Evolutionary conservation across 2,329 filamentous ascomycete genomes (phyloP), one percentile per base, ranked within the genome.

Genomic region (Scedosporium minutisporum): DNA sequence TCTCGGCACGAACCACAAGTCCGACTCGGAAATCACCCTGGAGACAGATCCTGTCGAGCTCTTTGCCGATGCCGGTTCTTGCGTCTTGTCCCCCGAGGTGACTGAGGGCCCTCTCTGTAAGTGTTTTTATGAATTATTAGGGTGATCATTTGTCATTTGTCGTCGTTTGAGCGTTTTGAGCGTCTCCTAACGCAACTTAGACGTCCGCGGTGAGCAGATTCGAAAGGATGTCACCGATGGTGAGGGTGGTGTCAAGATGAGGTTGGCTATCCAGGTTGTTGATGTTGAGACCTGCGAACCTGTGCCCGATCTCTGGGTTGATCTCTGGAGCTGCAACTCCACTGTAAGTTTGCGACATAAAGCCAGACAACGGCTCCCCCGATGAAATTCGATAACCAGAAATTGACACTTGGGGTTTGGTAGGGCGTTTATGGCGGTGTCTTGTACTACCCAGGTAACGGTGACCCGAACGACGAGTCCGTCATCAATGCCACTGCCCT

Each of bases 61-160:
- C 7, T 79, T 79, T 64, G 69, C 73, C 2, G 71, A 72, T 23
- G 74, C 74, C 59, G 72, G 71, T 29, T 75, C 77, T 16, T 83
- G 81, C 62, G 72, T 81, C 10, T 71, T 83, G 27, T 77, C 74
- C 3, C 78, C 79, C 0, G 80, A 82, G 66, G 77, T 78, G 10
- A 82, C 78, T 3, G 73, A 81, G 67, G 80, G 80, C 1, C 81
- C 81, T 51, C 78, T 78, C 67, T 80, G 70, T 67, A 67, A 61
- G 65, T 64, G 7, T 2, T 5, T 18, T 27, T 16, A 38, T 27
- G 16, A 38, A 12, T 6, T 2, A 16, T 51, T 38, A 18, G 12
- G n/a, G 18, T n/a, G 4, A 4, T 62, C 14, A 16, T 41, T 4
- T 3, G 9, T 25, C 4, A 23, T 12, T 55, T 55, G 4, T 12